A percentile compares a stretch with the other conserved stretches of the same genome.
These are phyloP conservation scores for Xylariales sp. DNA, from an alignment of 2,329 filamentous ascomycete species.

Conservation along the genomic window DNA sequence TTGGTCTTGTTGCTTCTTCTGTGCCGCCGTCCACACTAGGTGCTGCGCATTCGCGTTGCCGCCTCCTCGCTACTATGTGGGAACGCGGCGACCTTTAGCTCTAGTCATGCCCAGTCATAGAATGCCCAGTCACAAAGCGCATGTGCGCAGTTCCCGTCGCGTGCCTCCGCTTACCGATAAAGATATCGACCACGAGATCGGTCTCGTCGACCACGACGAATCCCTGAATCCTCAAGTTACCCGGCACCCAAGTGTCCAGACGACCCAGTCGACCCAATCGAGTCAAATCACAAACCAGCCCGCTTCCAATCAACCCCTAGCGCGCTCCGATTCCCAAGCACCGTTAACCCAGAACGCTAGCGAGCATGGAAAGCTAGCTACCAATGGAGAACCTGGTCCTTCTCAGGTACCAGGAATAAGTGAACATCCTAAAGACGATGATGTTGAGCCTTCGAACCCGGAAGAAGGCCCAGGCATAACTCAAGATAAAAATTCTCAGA, in stretches of 20 bases:
- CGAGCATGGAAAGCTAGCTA: conserved; percentile 28
- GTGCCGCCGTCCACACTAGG: conserved; percentile 15
- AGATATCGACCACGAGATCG: conserved; percentile 78
- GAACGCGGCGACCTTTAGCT: conserved; percentile 28
- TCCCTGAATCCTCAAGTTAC: conserved; percentile 43
- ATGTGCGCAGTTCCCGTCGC: conserved; percentile 65
- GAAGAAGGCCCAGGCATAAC: conserved; percentile 1
- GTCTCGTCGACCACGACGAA: conserved; percentile 73
- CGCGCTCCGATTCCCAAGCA: conserved; percentile 40
- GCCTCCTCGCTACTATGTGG: conserved; percentile 46
- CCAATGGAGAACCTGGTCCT: conserved; percentile 32
- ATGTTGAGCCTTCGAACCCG: conserved; percentile 11
- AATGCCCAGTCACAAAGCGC: conserved; percentile 42
- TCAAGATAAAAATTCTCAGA: conserved; percentile 21
- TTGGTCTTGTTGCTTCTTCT: not conserved
- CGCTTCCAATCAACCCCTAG: conserved; percentile 40
- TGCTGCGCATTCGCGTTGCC: conserved; percentile 32
- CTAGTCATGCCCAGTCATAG: conserved; percentile 55
- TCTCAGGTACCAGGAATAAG: conserved; percentile 35
- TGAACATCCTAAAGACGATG: conserved; percentile 26
- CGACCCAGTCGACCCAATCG: conserved; percentile 33
- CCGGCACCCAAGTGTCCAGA: conserved; percentile 35
- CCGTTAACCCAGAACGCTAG: conserved; percentile 39
- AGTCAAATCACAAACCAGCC: conserved; percentile 33
- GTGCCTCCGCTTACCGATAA: conserved; percentile 65